Conservation (phyloP, 495 filamentous ascomycete genomes). For the Talaromyces ruber region DNA sequence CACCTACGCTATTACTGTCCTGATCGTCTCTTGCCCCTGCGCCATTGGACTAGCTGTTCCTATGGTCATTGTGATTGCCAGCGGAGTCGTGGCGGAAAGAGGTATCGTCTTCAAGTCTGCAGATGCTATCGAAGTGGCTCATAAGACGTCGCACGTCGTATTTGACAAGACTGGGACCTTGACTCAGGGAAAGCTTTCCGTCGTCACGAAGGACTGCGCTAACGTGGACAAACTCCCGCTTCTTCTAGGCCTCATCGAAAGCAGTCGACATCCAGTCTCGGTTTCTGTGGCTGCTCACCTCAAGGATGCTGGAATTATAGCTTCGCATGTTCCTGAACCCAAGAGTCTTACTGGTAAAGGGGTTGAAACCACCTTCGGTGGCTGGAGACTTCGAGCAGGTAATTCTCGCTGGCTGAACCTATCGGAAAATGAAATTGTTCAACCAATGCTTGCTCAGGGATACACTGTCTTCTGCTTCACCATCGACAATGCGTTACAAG, state of each 20-base stretch:
- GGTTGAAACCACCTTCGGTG: constrained; percentile 26
- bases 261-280: constrained; percentile 64
- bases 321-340: constrained; percentile 27
- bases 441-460: constrained; percentile 31
- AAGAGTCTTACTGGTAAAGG: constrained; percentile 47
- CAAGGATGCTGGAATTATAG: constrained; percentile 15
- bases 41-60: constrained; percentile 75
- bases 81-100: constrained; percentile 56
- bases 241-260: constrained; percentile 39
- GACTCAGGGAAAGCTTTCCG: constrained; percentile 50
- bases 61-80: constrained; percentile 69
- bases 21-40: constrained; percentile 76
- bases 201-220: constrained; percentile 32
- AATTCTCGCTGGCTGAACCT: constrained; percentile 54
- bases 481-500: constrained; percentile 37
- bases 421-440: constrained; percentile 27
- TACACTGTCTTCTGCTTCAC: constrained; percentile 60
- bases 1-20: constrained; percentile 65
- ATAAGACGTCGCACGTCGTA: constrained; percentile 58
- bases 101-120: constrained; percentile 66
- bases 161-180: constrained; percentile 83
- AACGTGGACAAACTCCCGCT: constrained; percentile 17
- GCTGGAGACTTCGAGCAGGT: constrained; percentile 43
- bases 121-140: constrained; percentile 52
- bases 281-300: constrained; percentile 46